These are phyloP conservation scores for Kodamaea derodonti DNA, from an alignment of 1,139 yeast genomes.

Conservation along the genomic window DNA sequence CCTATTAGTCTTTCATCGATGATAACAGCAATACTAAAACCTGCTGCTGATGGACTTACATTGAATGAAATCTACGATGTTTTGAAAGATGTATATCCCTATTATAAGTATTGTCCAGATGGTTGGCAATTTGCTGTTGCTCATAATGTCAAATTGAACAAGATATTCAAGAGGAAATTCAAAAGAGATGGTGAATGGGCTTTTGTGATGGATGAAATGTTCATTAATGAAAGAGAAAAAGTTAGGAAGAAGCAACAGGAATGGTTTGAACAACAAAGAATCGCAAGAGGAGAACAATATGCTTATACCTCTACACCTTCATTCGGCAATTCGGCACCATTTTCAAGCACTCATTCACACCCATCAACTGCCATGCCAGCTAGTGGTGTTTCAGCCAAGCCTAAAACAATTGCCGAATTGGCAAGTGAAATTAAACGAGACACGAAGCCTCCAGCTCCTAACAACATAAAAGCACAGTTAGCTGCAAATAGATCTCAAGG, in stretches of 20 bases:
- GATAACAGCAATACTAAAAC: constrained; percentile 72
- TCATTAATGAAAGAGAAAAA: constrained; percentile 75
- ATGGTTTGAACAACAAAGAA: constrained; percentile 42
- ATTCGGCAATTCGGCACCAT: background rate
- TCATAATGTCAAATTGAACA: constrained; percentile 82
- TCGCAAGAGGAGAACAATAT: constrained; percentile 18
- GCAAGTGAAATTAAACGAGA: constrained; percentile 53
- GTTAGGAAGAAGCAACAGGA: constrained; percentile 68
- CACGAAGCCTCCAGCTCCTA: constrained; percentile 15
- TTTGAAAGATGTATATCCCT: constrained; percentile 84
- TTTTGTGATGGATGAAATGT: constrained; percentile 87
- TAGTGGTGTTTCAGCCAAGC: constrained; percentile 14
- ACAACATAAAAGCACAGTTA: constrained; percentile 48
- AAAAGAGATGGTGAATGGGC: constrained; percentile 84
- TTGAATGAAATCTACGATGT: constrained; percentile 82
- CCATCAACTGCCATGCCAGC: background rate
- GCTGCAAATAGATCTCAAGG: constrained; percentile 47
- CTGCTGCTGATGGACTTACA: constrained; percentile 61
- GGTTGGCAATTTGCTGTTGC: constrained; percentile 97
- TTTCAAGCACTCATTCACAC: background rate
- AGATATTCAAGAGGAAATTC: constrained; percentile 72
- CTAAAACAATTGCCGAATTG: constrained; percentile 52
- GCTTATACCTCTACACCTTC: background rate
- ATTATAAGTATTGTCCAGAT: constrained; percentile 87
- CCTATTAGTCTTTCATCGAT: constrained; percentile 72